Base-by-base conservation (phyloP, 2,329 filamentous ascomycete genomes). In the Ceratocystis papillata region DNA sequence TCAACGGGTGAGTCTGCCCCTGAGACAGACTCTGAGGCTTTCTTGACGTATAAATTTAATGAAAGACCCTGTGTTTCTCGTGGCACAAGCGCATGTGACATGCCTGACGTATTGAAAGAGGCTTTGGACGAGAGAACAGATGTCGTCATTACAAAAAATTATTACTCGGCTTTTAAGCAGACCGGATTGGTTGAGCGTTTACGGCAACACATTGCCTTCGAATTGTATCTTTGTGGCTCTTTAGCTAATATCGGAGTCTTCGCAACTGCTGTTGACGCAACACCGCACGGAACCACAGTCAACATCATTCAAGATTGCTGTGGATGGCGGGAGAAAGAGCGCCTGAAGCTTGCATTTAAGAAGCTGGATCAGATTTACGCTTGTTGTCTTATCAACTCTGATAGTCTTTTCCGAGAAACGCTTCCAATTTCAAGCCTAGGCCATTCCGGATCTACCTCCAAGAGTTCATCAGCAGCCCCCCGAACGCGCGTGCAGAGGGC, bases 201-300 rank as follows among this genome's bases (percentile, higher is more conserved):
- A 59, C 84, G 92, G n/a, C 85, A 86, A n/a, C 88, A 86, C 69
- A 86, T 96, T 70, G 85, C 96, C 67, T 96, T 91, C 1, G 89
- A 96, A 71, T 79, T 99, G 12, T 96, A 89, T 75, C 83, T 97
- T 28, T 95, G 89, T 72, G 94, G 94, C 25, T 87, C 88, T 57
- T 81, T 96, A 62, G 89, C 87, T 55, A 96, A 97, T 72, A 79
- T 95, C 45, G 92, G 91, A 41, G 86, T 97, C 60, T 91, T 94
- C 73, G 93, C 94, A 6, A 96, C 93, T 0, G 91, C 91, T 2
- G 80, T 96, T 69, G 94, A 96, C 72, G 94, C 93, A 10, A 92
- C 90, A 1, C 84, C 88, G 22, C 88, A 96, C 74, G 94, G 92
- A 3, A 86, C 96, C 72, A 80, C 84, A n/a, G 90, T 96, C 72